Base-by-base conservation (phyloP, 1,284 basidiomycete genomes). In the Cronartium ribicola region DNA sequence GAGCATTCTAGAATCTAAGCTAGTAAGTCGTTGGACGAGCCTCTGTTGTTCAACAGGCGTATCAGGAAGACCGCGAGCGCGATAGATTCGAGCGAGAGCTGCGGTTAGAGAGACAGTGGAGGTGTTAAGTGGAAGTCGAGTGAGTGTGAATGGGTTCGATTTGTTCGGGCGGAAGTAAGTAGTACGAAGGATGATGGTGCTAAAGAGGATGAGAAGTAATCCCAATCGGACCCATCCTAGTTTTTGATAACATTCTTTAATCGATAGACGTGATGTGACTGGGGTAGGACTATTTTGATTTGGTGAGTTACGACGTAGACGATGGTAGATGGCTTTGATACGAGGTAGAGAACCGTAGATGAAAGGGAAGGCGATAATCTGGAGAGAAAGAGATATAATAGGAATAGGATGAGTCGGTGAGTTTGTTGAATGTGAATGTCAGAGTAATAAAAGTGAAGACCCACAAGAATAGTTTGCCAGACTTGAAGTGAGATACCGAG, bases 381-480 rank as follows among this genome's bases (percentile, higher is more conserved):
- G 46, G 17, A n/a, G 22, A 51, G 20, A 8, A n/a, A 5, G 29
- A 11, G 5, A 17, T 37, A 67, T 40, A 22, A 10, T 4, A 51
- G 3, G 37, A 20, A 66, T 8, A 51, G 36, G 46, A 67, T 20
- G 6, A 41, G 10, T 40, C n/a, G 22, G 39, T 8, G 3, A 64
- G 36, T 20, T 7, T 14, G 22, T 8, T 36, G 11, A 40, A 41
- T 39, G 39, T 4, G 2, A 4, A 64, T 7, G 37, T 39, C 3
- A 41, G 62, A 39, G 14, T 36, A 40, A 41, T 40, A 13, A 20
- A 64, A 40, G 5, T 3, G 3, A n/a, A 17, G 3, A 63, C 61
- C 59, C 7, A 72, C 69, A 11, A 72, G 46, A 5, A 72, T 48
- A n/a, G 69, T 72, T 65, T 72, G 69, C 69, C 69, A 72, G 29